Evolutionary conservation across 164 flowering plant species (phyloP).

Genomic region (Litsea cubeba): DNA sequence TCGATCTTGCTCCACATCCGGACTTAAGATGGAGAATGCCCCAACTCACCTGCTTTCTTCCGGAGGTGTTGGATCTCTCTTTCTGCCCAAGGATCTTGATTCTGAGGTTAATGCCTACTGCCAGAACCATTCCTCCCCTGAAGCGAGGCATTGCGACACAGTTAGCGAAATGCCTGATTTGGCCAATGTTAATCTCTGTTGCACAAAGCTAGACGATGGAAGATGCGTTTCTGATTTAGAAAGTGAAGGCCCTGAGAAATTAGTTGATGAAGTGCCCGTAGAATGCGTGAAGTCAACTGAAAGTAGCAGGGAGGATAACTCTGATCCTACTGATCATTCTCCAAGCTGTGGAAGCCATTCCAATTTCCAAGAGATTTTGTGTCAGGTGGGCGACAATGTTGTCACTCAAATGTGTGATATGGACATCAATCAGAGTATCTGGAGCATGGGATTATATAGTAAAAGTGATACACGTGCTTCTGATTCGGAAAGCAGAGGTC

Average conservation of each 20-base stretch:
- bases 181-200: slow-evolving; percentile 1
- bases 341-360: slow-evolving; percentile 8
- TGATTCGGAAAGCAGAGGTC: slow-evolving; percentile 3
- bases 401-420: slow-evolving; percentile 11
- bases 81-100: slow-evolving; percentile 3
- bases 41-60: background rate
- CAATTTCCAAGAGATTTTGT: slow-evolving; percentile 8
- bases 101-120: slow-evolving; percentile 7
- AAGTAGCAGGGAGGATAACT: background rate
- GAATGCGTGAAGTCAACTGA: background rate
- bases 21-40: slow-evolving; percentile 6
- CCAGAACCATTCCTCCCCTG: slow-evolving; percentile 5
- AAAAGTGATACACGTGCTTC: slow-evolving; percentile 5
- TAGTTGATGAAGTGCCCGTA: background rate
- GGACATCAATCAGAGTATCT: slow-evolving; percentile 1
- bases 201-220: slow-evolving; percentile 8
- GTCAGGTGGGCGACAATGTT: slow-evolving; percentile 3
- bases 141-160: slow-evolving; percentile 4
- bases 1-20: slow-evolving; percentile 12
- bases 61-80: slow-evolving; percentile 5
- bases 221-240: slow-evolving; percentile 3
- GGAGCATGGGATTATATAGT: slow-evolving; percentile 2
- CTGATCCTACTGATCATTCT: slow-evolving; percentile 4
- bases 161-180: slow-evolving; percentile 11
- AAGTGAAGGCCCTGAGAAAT: slow-evolving; percentile 2